Conservation (phyloP, 306 rosid species). For the Cyamopsis tetragonoloba region DNA sequence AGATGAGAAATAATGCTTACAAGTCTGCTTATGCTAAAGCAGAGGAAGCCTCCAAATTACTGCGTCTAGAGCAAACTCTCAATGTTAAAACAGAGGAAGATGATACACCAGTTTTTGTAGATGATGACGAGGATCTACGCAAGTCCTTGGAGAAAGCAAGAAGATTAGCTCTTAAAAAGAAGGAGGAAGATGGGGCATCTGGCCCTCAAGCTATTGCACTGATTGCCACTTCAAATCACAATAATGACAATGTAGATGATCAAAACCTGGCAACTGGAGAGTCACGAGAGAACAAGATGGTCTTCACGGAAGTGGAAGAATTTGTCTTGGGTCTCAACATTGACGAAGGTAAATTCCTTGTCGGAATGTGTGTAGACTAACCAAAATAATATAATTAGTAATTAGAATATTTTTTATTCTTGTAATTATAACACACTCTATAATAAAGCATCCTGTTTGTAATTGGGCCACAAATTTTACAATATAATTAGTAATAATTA, state of each 20-base stretch:
- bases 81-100: constrained; percentile 55
- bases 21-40: constrained; percentile 88
- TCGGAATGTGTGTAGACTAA: too few species aligned
- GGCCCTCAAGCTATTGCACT: constrained; percentile 78
- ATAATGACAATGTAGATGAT: constrained; percentile 49
- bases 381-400: too few species aligned
- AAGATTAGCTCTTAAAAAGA: constrained; percentile 66
- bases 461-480: too few species aligned
- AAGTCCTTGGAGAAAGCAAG: constrained; percentile 83
- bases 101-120: constrained; percentile 51
- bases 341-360: constrained; percentile 77
- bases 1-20: constrained; percentile 72
- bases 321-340: constrained; percentile 94
- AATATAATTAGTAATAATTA: too few species aligned
- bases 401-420: too few species aligned
- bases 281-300: constrained; percentile 74
- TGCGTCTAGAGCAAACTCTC: constrained; percentile 57
- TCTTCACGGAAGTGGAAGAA: constrained; percentile 96
- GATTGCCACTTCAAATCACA: constrained; percentile 54
- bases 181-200: constrained; percentile 53
- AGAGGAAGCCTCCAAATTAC: constrained; percentile 77
- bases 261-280: constrained; percentile 52
- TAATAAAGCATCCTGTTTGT: too few species aligned
- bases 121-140: constrained; percentile 84
- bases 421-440: too few species aligned